Conservation (phyloP, 352 stramenopile species). For the Phytophthora capsici region DNA sequence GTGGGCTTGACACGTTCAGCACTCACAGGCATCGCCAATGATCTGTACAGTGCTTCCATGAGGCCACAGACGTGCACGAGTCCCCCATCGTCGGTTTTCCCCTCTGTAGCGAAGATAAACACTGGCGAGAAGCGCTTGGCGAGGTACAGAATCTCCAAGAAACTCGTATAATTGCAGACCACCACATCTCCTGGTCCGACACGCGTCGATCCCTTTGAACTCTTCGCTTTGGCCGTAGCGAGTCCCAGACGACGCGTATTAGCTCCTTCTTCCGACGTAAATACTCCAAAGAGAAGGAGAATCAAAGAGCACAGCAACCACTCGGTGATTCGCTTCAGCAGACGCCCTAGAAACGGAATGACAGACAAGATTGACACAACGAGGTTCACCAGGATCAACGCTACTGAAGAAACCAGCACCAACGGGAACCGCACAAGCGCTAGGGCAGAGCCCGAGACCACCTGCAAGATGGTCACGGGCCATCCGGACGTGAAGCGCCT, state of each 20-base stretch:
- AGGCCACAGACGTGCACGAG: slow-evolving; percentile 73
- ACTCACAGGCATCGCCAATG: slow-evolving; percentile 54
- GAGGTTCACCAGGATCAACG: slow-evolving; percentile 57
- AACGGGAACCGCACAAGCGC: slow-evolving; percentile 63
- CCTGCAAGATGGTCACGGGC: slow-evolving; percentile 47
- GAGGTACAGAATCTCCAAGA: slow-evolving; percentile 83
- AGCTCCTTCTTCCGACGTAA: slow-evolving; percentile 69
- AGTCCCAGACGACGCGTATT: slow-evolving; percentile 81
- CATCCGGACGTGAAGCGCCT: slow-evolving; percentile 57
- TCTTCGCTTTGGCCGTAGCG: slow-evolving; percentile 43
- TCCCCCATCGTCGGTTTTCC: slow-evolving; percentile 53
- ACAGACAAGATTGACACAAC: slow-evolving; percentile 60
- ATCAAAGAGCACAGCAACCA: slow-evolving; percentile 78
- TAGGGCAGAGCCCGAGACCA: slow-evolving; percentile 52
- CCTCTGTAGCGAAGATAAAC: slow-evolving; percentile 71
- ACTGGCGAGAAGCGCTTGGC: slow-evolving; percentile 77
- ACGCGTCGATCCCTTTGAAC: slow-evolving; percentile 32
- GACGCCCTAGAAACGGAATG: slow-evolving; percentile 68
- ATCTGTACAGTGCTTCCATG: slow-evolving; percentile 68
- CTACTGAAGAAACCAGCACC: slow-evolving; percentile 42
- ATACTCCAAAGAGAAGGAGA: slow-evolving; percentile 69
- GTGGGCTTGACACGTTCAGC: slow-evolving; percentile 44
- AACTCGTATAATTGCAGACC: slow-evolving; percentile 86
- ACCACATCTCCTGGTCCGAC: slow-evolving; percentile 67
- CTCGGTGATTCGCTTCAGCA: slow-evolving; percentile 73